Base-by-base conservation (phyloP, 495 filamentous ascomycete genomes). In the Monascus purpureus region DNA sequence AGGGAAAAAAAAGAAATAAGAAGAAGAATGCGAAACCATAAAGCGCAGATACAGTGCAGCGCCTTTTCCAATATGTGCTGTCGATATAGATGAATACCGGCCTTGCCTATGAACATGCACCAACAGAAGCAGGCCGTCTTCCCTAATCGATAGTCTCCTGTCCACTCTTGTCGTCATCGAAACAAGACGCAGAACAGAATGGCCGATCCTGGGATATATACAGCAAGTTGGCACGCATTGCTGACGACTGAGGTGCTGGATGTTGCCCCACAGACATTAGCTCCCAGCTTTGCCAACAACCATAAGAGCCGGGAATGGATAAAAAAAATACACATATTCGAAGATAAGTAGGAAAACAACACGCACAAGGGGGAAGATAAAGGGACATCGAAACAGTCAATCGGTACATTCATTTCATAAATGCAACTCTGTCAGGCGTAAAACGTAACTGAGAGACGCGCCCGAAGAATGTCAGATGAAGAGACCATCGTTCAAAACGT, bases 401-500 rank as follows among this genome's bases (percentile, higher is more conserved):
- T 22, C 20, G 9, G 20, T 5, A 22, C 20, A 22, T 3, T 37
- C 40, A 43, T 47, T 39, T 47, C 48, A 44, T 45, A 49, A 41
- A 53, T 46, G 39, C 49, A 44, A 41, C 40, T 35, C 47, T 39
- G 37, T 39, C 23, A 43, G 38, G 35, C 19, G 32, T 31, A 46
- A 31, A 50, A 26, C 31, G 43, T 46, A 39, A 45, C 33, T 28
- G 32, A 22, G 34, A 23, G 24, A 33, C 22, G 33, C 24, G 33
- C 38, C 17, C 41, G 35, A 34, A 30, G 28, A 40, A 31, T 25
- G 25, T 11, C 29, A 33, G 38, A 29, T 22, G 35, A 22, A 40
- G 35, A 38, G 29, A 39, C 41, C 31, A 45, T 58, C 57, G 47
- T 59, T 44, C 47, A 47, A 50, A n/a, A 47, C 49, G 43, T 52